Evolutionary conservation across 768 basidiomycete species (phyloP).

Genomic region (Thelephora ganbajun): DNA sequence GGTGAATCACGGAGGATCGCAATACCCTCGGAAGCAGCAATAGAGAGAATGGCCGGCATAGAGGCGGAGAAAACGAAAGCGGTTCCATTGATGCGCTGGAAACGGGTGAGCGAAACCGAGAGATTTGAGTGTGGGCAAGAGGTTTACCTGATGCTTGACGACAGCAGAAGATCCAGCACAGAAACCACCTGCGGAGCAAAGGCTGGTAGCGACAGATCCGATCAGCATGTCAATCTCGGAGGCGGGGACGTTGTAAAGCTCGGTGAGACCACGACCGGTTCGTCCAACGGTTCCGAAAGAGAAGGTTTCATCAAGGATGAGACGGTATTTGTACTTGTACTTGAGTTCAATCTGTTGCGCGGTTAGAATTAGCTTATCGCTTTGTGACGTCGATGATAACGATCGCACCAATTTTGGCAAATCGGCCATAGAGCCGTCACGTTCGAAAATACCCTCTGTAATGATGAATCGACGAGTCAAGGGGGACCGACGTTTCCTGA

Average conservation of each 20-base stretch:
- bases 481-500: constrained; percentile 67
- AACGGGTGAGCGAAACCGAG: background rate
- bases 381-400: background rate
- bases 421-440: constrained; percentile 86
- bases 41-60: constrained; percentile 80
- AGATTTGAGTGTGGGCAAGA: background rate
- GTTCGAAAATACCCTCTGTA: constrained; percentile 94
- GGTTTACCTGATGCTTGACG: constrained; percentile 70
- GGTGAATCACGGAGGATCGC: constrained; percentile 65
- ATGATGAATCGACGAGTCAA: constrained; percentile 90
- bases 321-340: constrained; percentile 86
- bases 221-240: constrained; percentile 90
- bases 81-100: constrained; percentile 85
- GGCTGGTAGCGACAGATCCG: constrained; percentile 75
- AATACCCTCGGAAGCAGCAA: constrained; percentile 78
- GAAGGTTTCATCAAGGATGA: constrained; percentile 87
- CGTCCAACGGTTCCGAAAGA: constrained; percentile 90
- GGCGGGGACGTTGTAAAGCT: constrained; percentile 86
- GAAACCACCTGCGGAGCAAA: constrained; percentile 84
- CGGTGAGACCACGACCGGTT: constrained; percentile 90
- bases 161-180: constrained; percentile 80
- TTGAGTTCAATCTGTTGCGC: constrained; percentile 78
- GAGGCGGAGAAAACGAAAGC: constrained; percentile 95
- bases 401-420: constrained; percentile 72
- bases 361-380: background rate